These are phyloP conservation scores for Kwoniella dendrophila DNA, from an alignment of 768 basidiomycete species.

Conservation along the genomic window DNA sequence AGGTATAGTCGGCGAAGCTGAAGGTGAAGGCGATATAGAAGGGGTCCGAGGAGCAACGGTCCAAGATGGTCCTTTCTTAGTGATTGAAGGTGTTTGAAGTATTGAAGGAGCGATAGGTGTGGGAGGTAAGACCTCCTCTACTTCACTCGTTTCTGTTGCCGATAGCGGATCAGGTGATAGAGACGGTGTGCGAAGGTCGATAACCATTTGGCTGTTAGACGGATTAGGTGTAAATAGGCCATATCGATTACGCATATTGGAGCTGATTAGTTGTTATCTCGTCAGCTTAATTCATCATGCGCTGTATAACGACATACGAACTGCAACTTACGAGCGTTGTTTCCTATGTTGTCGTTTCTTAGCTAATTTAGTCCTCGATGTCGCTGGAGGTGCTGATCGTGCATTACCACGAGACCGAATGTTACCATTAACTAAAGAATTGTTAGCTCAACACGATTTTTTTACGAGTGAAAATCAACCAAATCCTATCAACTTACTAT, in stretches of 20 bases:
- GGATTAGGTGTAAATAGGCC: background rate
- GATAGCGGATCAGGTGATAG: slow-evolving; percentile 18
- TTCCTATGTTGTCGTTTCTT: slow-evolving; percentile 2
- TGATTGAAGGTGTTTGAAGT: too few relatives aligned
- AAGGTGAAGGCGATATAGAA: background rate
- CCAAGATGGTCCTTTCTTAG: slow-evolving; percentile 8
- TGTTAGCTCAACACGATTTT: background rate
- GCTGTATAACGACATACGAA: background rate
- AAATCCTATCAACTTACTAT: background rate
- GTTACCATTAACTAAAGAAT: background rate
- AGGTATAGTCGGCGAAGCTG: background rate
- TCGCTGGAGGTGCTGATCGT: background rate
- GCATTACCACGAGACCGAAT: background rate
- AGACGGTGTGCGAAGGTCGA: slow-evolving; percentile 9
- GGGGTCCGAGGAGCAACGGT: slow-evolving; percentile 5
- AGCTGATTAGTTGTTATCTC: background rate
- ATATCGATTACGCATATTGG: background rate
- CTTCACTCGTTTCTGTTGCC: background rate
- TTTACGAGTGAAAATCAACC: background rate
- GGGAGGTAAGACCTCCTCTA: background rate
- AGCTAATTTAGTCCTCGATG: background rate
- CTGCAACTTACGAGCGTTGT: slow-evolving; percentile 6
- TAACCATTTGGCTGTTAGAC: background rate
- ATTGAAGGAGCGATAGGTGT: background rate
- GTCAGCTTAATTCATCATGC: background rate